Evolutionary conservation across 2,329 filamentous ascomycete species (phyloP).

Genomic region (Stagonosporopsis rhizophila): DNA sequence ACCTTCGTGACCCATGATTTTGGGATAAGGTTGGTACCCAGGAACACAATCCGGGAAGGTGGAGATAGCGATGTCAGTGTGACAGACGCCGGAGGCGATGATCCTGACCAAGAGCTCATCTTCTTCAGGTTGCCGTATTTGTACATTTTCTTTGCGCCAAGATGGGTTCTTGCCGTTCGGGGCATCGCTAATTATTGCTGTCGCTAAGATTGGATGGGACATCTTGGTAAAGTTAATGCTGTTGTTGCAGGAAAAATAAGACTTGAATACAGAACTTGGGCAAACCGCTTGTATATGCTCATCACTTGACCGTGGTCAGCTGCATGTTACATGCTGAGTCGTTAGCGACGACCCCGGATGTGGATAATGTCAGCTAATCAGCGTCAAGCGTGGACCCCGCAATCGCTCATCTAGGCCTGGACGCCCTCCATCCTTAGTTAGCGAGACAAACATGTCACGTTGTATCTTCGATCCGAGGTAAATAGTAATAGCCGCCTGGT

Average conservation of each 20-base stretch:
- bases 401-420: not conserved
- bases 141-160: conserved; percentile 52
- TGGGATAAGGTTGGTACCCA: conserved; percentile 49
- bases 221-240: not conserved
- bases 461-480: conserved; percentile 7
- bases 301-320: not conserved
- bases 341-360: not conserved
- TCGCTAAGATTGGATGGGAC: conserved; percentile 21
- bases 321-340: not conserved
- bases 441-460: no score
- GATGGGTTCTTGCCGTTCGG: conserved; percentile 43
- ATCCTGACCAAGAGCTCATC: conserved; percentile 63
- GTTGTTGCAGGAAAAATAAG: not conserved
- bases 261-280: not conserved
- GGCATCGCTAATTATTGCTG: conserved; percentile 51
- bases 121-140: conserved; percentile 45
- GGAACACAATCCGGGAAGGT: conserved; percentile 46
- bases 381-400: not conserved
- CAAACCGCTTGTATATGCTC: not conserved
- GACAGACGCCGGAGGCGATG: conserved; percentile 62
- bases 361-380: conserved; percentile 1
- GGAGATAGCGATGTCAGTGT: conserved; percentile 61
- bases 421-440: not conserved
- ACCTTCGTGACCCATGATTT: conserved; percentile 64
- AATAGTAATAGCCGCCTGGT: conserved; percentile 1